Evolutionary conservation across 805 yeast genomes (phyloP).

Genomic region (Wickerhamomyces bisporus): DNA sequence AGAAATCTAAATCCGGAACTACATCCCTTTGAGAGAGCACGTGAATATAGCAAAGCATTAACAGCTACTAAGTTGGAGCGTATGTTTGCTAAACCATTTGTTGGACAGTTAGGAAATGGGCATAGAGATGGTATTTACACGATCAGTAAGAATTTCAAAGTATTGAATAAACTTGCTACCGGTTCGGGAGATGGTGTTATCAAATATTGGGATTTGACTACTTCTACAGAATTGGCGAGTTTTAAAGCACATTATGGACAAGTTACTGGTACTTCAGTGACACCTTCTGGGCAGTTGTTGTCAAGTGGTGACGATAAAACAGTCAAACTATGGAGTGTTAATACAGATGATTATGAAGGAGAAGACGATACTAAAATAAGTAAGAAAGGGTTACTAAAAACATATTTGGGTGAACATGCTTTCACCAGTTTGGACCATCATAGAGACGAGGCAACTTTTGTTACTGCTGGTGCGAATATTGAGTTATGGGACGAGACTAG

Average conservation of each 20-base stretch:
- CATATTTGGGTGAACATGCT: constrained; percentile 79
- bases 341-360: constrained; percentile 43
- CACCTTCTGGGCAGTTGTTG: constrained; percentile 47
- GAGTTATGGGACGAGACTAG: constrained; percentile 91
- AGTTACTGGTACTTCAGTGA: constrained; percentile 77
- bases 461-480: constrained; percentile 86
- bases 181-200: constrained; percentile 95
- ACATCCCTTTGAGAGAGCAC: constrained; percentile 95
- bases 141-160: constrained; percentile 70
- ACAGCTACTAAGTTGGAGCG: constrained; percentile 94
- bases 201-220: constrained; percentile 88
- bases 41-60: constrained; percentile 92
- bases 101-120: constrained; percentile 92
- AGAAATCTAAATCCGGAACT: constrained; percentile 89
- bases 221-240: constrained; percentile 67
- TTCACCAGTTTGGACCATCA: constrained; percentile 87
- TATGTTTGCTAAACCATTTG: constrained; percentile 96
- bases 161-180: constrained; percentile 73
- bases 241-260: constrained; percentile 88
- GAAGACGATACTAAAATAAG: constrained; percentile 29
- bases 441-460: constrained; percentile 64
- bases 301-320: constrained; percentile 92
- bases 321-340: constrained; percentile 82
- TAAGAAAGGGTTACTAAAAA: constrained; percentile 59
- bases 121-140: constrained; percentile 92